Evolutionary conservation across 2,329 filamentous ascomycete species (phyloP), one percentile per base, ranked within the genome.

Genomic region (Aspergillus neotritici): DNA sequence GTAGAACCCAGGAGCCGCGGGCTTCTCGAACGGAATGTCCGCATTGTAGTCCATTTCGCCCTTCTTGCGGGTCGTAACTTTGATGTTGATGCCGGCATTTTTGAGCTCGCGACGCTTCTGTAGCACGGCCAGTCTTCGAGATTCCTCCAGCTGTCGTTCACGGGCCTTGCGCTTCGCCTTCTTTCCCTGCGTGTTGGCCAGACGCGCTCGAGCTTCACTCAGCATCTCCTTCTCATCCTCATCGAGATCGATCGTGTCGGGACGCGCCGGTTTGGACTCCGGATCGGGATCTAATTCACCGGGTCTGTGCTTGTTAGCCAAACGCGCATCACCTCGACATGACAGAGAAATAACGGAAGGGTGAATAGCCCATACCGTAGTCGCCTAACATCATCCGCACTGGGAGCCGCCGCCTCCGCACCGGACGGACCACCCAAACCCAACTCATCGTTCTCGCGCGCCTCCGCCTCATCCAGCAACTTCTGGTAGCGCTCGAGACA

Each of bases 211-310:
- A 55, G 93, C 93, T 71, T 98, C 93, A 64, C 90, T 96, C 60
- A 98, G 70, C 93, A 98, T 98, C 69, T 98, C 93, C 73, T 98
- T 97, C 69, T 98, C 93, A 63, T 98, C 93, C 65, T 98, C 93
- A 63, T 98, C 93, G 58, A 98, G 82, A 68, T 98, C 93, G 63
- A 98, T 93, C 5, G 93, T 96, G 66, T 98, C 93, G 31, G 93
- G 93, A 47, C 90, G 79, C 30, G 93, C 93, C 43, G 93, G 93
- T 66, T 96, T 96, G 55, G 86, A 93, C 69, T 98, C 93, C 8
- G 93, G 89, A 60, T 97, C 91, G n/a, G 91, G 90, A 58, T 98
- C 93, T 48, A 96, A 79, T 71, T 98, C 93, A 54, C 93, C 93
- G 5, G 93, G 91, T 46, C 72, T 71, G 21, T 8, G 21, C 21